Conservation (phyloP, 441 rosid species). For the Eruca vesicaria region DNA sequence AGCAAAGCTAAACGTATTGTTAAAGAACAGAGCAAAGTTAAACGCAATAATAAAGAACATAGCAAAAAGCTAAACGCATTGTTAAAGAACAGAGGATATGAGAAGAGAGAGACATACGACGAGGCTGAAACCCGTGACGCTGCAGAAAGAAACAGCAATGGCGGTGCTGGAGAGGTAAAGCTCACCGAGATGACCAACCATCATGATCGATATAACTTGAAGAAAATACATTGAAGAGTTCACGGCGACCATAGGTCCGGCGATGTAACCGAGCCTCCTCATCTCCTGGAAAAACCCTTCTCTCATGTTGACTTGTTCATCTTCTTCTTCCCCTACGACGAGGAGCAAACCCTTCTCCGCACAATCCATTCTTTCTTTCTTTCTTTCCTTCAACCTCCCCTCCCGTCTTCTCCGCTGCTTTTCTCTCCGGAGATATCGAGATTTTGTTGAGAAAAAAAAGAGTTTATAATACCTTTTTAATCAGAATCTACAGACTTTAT, state of each 20-base stretch:
- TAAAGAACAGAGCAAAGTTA: background rate
- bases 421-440: constrained; percentile 9
- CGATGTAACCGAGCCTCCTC: constrained; percentile 44
- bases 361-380: constrained; percentile 9
- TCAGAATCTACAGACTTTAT: background rate
- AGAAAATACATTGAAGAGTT: constrained; percentile 47
- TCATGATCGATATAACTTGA: constrained; percentile 52
- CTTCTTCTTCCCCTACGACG: constrained; percentile 8
- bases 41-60: background rate
- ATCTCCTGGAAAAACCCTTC: constrained; percentile 44
- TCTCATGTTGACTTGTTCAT: constrained; percentile 45
- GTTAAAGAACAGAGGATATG: background rate
- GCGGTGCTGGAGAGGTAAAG: constrained; percentile 64
- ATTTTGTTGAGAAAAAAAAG: background rate
- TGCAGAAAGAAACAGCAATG: constrained; percentile 56
- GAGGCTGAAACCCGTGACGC: constrained; percentile 65
- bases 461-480: background rate
- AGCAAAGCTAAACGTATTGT: background rate
- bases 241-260: constrained; percentile 65
- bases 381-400: too few species aligned
- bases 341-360: constrained; percentile 42
- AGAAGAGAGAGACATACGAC: constrained; percentile 35
- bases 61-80: background rate
- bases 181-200: constrained; percentile 74
- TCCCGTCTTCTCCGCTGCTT: background rate